Percentiles rank a stretch among this genome's conserved stretches.
Evolutionary conservation across 129 eudicot genomes (phyloP).

Genomic region (Erigeron canadensis): DNA sequence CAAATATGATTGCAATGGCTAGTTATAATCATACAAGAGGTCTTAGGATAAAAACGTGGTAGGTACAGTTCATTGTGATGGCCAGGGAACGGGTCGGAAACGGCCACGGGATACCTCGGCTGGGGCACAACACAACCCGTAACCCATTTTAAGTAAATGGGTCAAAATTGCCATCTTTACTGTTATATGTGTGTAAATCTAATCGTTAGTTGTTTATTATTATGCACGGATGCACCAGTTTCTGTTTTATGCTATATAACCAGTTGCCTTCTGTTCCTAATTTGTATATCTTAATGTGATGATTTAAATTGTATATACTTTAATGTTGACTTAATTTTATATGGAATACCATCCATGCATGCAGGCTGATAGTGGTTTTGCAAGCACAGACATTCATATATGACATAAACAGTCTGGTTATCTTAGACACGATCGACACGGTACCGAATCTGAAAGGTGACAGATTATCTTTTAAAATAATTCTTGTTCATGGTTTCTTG

Average conservation of each 20-base stretch:
- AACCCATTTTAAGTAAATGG: neutral
- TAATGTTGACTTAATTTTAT: neutral
- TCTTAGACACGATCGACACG: conserved; percentile 78
- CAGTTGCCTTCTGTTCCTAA: neutral
- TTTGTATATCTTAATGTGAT: neutral
- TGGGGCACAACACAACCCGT: neutral
- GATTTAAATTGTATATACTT: neutral
- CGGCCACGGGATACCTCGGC: no score
- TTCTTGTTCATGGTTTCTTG: neutral
- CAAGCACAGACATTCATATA: conserved; percentile 82
- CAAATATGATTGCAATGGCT: no score
- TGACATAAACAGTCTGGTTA: conserved; percentile 69
- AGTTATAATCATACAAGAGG: no score
- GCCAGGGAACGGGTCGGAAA: no score
- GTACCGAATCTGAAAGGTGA: conserved; percentile 87
- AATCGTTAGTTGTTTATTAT: neutral
- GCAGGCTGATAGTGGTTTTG: conserved; percentile 86
- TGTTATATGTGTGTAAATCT: neutral
- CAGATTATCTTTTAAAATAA: neutral
- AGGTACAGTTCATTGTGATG: no score
- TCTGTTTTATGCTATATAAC: neutral
- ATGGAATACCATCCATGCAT: conserved; percentile 18
- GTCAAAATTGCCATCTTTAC: neutral
- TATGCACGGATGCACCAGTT: neutral
- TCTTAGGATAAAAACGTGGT: no score